A percentile compares a stretch with the other conserved stretches of the same genome.
These are phyloP conservation scores for Saksenaea oblongispora DNA, from an alignment of 371 early-diverging fungal genomes.

Conservation along the genomic window DNA sequence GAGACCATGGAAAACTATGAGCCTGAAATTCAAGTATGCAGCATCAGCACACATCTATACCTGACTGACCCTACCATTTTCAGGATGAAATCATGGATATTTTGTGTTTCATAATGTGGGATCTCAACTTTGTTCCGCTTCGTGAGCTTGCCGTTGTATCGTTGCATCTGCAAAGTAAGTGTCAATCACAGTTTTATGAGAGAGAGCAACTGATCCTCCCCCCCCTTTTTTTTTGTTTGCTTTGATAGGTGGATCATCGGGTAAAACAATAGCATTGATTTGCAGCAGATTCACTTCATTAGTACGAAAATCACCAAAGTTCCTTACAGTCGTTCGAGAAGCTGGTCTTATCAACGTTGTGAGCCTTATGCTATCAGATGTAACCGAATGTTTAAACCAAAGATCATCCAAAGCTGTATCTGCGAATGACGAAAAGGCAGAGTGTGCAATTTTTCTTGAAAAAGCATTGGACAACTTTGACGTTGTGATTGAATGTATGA, in stretches of 20 bases:
- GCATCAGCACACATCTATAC: neutral
- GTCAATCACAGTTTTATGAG: neutral
- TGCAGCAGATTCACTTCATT: slow-evolving; percentile 50
- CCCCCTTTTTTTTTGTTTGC: neutral
- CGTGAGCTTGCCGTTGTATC: slow-evolving; percentile 64
- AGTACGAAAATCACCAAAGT: slow-evolving; percentile 48
- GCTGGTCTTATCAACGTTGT: slow-evolving; percentile 68
- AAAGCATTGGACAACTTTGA: slow-evolving; percentile 54
- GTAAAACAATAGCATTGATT: slow-evolving; percentile 52
- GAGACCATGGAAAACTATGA: slow-evolving; percentile 58
- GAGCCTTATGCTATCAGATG: slow-evolving; percentile 56
- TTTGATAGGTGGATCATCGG: slow-evolving; percentile 49
- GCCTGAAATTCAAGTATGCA: slow-evolving; percentile 45
- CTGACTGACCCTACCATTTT: neutral
- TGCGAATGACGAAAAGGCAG: slow-evolving; percentile 11
- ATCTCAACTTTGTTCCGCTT: slow-evolving; percentile 71
- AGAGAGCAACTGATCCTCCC: neutral
- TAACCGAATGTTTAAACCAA: slow-evolving; percentile 41
- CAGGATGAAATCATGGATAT: slow-evolving; percentile 58
- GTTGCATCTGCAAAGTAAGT: slow-evolving; percentile 62
- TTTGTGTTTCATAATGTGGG: slow-evolving; percentile 56
- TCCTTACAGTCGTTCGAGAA: slow-evolving; percentile 61
- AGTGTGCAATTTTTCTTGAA: slow-evolving; percentile 39
- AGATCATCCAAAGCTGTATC: neutral
- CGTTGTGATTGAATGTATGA: slow-evolving; percentile 52